Base-by-base conservation (phyloP, 306 rosid genomes). In the Cucurbita pepo region DNA sequence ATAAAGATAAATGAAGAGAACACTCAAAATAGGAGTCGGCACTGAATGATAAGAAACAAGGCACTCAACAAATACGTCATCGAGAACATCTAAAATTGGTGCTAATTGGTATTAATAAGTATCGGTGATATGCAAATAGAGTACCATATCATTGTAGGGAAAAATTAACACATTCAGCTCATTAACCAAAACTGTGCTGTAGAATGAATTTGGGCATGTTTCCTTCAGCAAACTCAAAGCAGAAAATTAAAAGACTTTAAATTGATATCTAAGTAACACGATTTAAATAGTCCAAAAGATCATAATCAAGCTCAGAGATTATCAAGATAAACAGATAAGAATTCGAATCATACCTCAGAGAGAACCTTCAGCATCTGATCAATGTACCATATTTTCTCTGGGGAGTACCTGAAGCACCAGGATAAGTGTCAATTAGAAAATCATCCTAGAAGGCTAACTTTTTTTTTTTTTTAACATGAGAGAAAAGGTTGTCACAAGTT, bases 341-440 rank as follows among this genome's bases (percentile, higher is more conserved):
- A 57, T 73, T 41, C 50, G 75, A 77, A 82, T 82, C 87, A 83
- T 94, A 94, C 99, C 99, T 94, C 97, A 56, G 91, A 83, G 77
- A 94, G 91, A 91, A 94, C 99, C 87, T 88, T 91, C 44, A 94
- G 96, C 99, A 94, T 94, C 89, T 87, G 96, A 82, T 94, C 96
- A 61, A 94, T 85, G 84, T 94, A 94, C 99, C 99, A 94, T 71
- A 94, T 89, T 90, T 91, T 94, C 88, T 91, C 96, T 0, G 88
- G 92, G 81, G 99, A 87, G 87, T 88, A 89, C 92, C 99, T 94
- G 81, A 77, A 84, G 69, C 84, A 77, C 45, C 78, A 90, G 72
- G 37, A 36, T 69, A 77, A 77, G 67, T 71, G 73, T 73, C 65
- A 59, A 81, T 55, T 40, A 76, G 40, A 66, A 58, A 45, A 60